Evolutionary conservation across 2,329 filamentous ascomycete species (phyloP).

Genomic region (Colletotrichum lini): DNA sequence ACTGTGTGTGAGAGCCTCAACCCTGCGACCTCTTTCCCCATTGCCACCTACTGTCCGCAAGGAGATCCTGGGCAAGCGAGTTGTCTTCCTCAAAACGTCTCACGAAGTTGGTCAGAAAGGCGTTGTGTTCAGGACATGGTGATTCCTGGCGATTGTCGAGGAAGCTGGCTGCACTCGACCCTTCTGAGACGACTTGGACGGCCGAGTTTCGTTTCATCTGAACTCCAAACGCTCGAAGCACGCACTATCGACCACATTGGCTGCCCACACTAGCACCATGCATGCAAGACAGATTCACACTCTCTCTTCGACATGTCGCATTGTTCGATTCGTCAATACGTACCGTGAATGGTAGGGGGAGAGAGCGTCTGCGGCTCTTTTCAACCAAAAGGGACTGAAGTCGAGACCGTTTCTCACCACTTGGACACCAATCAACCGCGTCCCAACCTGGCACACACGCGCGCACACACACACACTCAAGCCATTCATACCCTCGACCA

Average conservation of each 20-base stretch:
- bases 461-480: too few species aligned
- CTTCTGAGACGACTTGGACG: conserved; percentile 30
- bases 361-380: conserved; percentile 28
- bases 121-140: conserved; percentile 25
- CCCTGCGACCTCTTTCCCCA: conserved; percentile 13
- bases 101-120: conserved; percentile 4
- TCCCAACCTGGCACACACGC: conserved; percentile 10
- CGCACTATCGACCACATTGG: background rate
- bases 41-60: background rate
- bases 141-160: background rate
- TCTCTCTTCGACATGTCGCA: background rate
- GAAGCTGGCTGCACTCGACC: conserved; percentile 10
- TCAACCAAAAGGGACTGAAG: conserved; percentile 13
- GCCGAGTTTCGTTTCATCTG: conserved; percentile 40
- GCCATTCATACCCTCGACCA: background rate
- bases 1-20: conserved; percentile 18
- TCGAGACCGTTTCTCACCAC: conserved; percentile 14
- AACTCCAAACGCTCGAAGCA: conserved; percentile 14
- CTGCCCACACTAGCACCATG: conserved; percentile 9
- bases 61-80: conserved; percentile 10
- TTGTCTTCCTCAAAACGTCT: conserved; percentile 12
- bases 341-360: background rate
- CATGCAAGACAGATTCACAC: conserved; percentile 21
- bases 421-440: background rate
- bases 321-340: conserved; percentile 15